Percentiles rank a stretch among this genome's conserved stretches.
These are phyloP conservation scores for Phytophthora citrophthora DNA, from an alignment of 352 stramenopile species.

Conservation along the genomic window DNA sequence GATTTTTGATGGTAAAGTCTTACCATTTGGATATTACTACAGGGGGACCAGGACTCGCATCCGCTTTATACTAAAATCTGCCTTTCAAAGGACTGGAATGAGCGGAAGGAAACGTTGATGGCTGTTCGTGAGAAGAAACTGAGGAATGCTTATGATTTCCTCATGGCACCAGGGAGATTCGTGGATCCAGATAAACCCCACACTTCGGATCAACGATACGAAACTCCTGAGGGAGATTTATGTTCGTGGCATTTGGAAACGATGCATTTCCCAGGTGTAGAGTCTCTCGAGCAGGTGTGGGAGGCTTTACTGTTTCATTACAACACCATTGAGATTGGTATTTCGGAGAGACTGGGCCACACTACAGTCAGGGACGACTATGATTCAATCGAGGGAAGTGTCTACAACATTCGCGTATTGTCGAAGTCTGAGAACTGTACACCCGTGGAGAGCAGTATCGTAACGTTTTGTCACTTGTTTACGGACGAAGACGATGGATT, in stretches of 20 bases:
- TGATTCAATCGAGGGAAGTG: slow-evolving; percentile 28
- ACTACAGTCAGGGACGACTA: slow-evolving; percentile 46
- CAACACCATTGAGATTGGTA: slow-evolving; percentile 48
- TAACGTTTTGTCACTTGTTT: slow-evolving; percentile 27
- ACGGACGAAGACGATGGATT: slow-evolving; percentile 10
- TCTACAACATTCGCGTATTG: slow-evolving; percentile 28
- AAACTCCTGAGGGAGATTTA: slow-evolving; percentile 21
- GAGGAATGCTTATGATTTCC: slow-evolving; percentile 25
- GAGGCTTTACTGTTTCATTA: slow-evolving; percentile 42
- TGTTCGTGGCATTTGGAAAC: slow-evolving; percentile 35
- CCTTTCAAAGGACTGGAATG: slow-evolving; percentile 23
- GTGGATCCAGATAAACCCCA: slow-evolving; percentile 22
- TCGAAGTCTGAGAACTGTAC: slow-evolving; percentile 20
- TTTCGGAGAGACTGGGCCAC: slow-evolving; percentile 45
- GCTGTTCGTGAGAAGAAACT: slow-evolving; percentile 32
- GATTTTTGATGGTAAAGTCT: not conserved
- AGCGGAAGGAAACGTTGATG: slow-evolving; percentile 37
- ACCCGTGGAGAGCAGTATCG: slow-evolving; percentile 21
- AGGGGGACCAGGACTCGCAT: slow-evolving; percentile 26
- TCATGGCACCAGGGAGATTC: slow-evolving; percentile 23
- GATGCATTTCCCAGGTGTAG: slow-evolving; percentile 32
- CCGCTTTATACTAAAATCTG: slow-evolving; percentile 29
- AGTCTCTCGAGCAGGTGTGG: slow-evolving; percentile 36
- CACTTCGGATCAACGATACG: slow-evolving; percentile 26
- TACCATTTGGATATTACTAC: not conserved